Evolutionary conservation across 148 eudicot genomes (phyloP).

Genomic region (Heliosperma pusillum): DNA sequence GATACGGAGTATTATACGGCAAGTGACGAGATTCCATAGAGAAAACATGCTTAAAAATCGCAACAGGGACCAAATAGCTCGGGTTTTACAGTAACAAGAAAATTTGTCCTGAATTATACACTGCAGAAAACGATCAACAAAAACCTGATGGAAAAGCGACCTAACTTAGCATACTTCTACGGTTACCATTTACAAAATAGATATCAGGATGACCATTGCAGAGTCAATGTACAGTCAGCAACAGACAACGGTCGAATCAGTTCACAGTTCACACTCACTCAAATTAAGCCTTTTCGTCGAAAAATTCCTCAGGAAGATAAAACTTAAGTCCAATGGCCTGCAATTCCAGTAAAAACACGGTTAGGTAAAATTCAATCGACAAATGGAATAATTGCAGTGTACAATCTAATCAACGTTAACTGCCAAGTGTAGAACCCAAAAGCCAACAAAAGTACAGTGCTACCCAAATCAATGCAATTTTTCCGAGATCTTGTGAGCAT

Average conservation of each 20-base stretch:
- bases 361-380: neutral
- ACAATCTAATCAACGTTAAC: no score
- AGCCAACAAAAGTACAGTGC: no score
- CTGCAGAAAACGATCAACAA: neutral
- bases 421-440: no score
- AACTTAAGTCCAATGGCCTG: conserved; percentile 81
- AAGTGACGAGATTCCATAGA: neutral
- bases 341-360: conserved; percentile 8
- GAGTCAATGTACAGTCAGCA: neutral
- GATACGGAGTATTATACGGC: neutral
- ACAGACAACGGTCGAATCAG: neutral
- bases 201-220: neutral
- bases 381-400: neutral
- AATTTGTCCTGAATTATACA: neutral
- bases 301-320: conserved; percentile 69
- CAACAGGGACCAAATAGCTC: neutral
- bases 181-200: conserved; percentile 6
- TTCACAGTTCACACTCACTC: neutral
- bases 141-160: neutral
- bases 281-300: conserved; percentile 15
- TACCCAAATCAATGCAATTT: no score
- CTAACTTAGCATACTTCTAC: neutral
- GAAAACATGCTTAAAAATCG: neutral
- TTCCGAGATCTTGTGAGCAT: no score
- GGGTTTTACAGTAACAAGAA: neutral